Conservation (phyloP, 306 rosid genomes). For the Morella rubra region DNA sequence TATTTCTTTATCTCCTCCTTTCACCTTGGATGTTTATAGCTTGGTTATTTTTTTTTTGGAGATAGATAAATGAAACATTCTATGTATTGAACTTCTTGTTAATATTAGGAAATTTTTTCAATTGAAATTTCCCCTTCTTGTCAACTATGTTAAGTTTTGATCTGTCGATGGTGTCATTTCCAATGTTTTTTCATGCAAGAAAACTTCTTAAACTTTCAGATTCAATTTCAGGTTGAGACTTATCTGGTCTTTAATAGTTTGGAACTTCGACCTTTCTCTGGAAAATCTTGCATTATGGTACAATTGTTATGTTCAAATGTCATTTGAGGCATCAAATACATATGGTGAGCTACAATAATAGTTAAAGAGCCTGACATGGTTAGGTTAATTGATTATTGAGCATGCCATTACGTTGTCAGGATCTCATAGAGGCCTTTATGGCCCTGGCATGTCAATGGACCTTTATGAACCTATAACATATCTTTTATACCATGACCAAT, state of each 20-base stretch:
- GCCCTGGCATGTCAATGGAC: too few species aligned
- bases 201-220: not conserved
- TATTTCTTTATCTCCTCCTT: slow-evolving; percentile 15
- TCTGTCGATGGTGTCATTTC: not conserved
- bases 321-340: too few species aligned
- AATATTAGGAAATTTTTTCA: not conserved
- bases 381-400: too few species aligned
- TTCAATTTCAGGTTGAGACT: not conserved
- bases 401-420: too few species aligned
- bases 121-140: not conserved
- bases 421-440: too few species aligned
- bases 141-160: not conserved
- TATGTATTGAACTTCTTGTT: not conserved
- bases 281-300: not conserved
- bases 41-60: not conserved
- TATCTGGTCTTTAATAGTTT: not conserved
- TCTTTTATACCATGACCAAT: too few species aligned
- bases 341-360: too few species aligned
- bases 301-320: not conserved
- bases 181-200: not conserved
- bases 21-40: not conserved
- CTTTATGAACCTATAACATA: too few species aligned
- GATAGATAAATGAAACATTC: too few species aligned
- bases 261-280: not conserved
- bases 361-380: too few species aligned